A percentile compares a stretch with the other conserved stretches of the same genome.
Conservation (phyloP, 176 grass and related monocot genomes). For the Carex littledalei region DNA sequence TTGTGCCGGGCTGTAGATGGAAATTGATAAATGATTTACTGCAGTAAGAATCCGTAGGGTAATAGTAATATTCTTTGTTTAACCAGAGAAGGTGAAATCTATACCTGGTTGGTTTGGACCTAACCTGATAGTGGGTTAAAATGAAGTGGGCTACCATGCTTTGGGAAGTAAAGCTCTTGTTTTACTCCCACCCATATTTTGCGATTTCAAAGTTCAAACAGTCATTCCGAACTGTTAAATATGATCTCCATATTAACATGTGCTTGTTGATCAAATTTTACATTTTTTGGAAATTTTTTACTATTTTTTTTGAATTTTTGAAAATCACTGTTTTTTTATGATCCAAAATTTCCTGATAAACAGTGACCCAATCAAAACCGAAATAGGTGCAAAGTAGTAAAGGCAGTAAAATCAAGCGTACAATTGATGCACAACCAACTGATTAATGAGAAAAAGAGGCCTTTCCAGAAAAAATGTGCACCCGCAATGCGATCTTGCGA, state of each 20-base stretch:
- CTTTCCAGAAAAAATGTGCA: constrained; percentile 87
- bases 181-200: too few relatives aligned
- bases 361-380: neutral
- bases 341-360: too few relatives aligned
- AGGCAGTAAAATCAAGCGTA: neutral
- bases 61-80: neutral
- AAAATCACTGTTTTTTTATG: too few relatives aligned
- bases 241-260: too few relatives aligned
- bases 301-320: too few relatives aligned
- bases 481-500: constrained; percentile 69
- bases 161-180: too few relatives aligned
- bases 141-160: too few relatives aligned
- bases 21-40: neutral
- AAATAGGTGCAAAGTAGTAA: neutral
- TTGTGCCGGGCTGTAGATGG: constrained; percentile 60
- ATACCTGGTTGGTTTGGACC: neutral
- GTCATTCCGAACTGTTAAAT: too few relatives aligned
- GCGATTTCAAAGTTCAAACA: too few relatives aligned
- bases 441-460: constrained; percentile 4
- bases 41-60: neutral
- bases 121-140: neutral
- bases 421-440: neutral
- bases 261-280: too few relatives aligned
- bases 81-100: neutral
- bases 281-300: too few relatives aligned